Evolutionary conservation across 2,329 filamentous ascomycete genomes (phyloP), one percentile per base, ranked within the genome.

Genomic region (Phyllosticta ampelicida): DNA sequence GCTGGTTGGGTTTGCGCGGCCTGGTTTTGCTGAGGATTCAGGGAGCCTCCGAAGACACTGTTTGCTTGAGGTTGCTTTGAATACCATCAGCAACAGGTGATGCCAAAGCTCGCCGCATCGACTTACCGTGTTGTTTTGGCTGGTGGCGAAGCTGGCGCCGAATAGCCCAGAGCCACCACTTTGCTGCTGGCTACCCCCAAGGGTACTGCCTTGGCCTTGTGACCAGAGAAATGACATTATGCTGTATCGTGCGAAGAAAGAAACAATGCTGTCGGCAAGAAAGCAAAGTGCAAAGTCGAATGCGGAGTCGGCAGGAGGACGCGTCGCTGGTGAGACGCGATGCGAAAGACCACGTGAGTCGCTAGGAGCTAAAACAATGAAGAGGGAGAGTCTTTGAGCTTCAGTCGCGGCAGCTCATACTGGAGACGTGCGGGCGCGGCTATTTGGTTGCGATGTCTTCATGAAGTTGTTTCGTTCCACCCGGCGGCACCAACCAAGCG

Each of bases 11-110:
- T 8, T 16, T 16, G 36, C 36, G 36, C 36, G n/a, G 36, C 11
- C 29, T 23, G 53, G 10, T 55, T 23, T 18, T 59, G 53, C 13
- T 61, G 60, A 10, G 48, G 48, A 21, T 55, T 55, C 9, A 48
- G 18, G 56, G 70, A 65, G 44, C 62, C 69, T 48, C 74, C 74
- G 60, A 80, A 79, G 5, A 78, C 51, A 50, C 71, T 70, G 36
- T 68, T 59, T 68, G 66, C 59, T n/a, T 53, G 11, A 13, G 36
- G 9, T 48, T 58, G 36, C 36, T 44, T 44, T 44, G 13, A 44
- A 44, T n/a, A n/a, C 3, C 1, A 44, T 44, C 11, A 44, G 36
- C 36, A 44, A 13, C 13, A 6, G 16, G n/a, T 44, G 6, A 16
- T 16, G 2, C 13, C 36, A n/a, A 8, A 8, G 36, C 11, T 44